Evolutionary conservation across 352 stramenopile genomes (phyloP).

Genomic region (Phytophthora cryptogea): DNA sequence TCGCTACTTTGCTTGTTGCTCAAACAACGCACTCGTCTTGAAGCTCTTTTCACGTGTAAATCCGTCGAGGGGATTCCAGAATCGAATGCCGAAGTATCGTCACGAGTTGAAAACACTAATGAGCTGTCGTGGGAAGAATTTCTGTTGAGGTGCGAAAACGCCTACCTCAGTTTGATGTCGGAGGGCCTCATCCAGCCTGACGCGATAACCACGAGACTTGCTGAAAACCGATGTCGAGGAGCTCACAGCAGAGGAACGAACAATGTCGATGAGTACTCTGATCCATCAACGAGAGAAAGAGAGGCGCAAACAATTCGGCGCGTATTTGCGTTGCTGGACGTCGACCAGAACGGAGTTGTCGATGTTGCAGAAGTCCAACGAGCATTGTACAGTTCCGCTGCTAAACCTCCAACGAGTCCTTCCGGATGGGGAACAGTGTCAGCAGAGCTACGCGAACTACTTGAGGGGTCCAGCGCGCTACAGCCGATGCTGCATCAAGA

Average conservation of each 20-base stretch:
- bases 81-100: neutral
- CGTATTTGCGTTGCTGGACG: slow-evolving; percentile 64
- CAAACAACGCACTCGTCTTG: slow-evolving; percentile 49
- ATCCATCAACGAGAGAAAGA: slow-evolving; percentile 28
- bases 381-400: slow-evolving; percentile 42
- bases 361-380: slow-evolving; percentile 64
- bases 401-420: slow-evolving; percentile 6
- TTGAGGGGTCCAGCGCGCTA: slow-evolving; percentile 51
- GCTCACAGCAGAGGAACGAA: neutral
- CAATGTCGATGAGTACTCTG: neutral
- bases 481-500: slow-evolving; percentile 63
- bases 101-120: slow-evolving; percentile 8
- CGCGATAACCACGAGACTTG: neutral
- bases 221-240: slow-evolving; percentile 1
- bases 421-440: neutral
- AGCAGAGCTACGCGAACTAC: slow-evolving; percentile 37
- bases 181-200: slow-evolving; percentile 36
- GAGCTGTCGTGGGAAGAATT: slow-evolving; percentile 68
- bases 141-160: slow-evolving; percentile 44
- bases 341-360: slow-evolving; percentile 59
- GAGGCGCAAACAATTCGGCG: slow-evolving; percentile 55
- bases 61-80: neutral
- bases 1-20: slow-evolving; percentile 51
- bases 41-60: slow-evolving; percentile 35
- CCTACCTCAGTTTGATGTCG: slow-evolving; percentile 51